Evolutionary conservation across 2,329 filamentous ascomycete species (phyloP).

Genomic region (Aspergillus tamarii): DNA sequence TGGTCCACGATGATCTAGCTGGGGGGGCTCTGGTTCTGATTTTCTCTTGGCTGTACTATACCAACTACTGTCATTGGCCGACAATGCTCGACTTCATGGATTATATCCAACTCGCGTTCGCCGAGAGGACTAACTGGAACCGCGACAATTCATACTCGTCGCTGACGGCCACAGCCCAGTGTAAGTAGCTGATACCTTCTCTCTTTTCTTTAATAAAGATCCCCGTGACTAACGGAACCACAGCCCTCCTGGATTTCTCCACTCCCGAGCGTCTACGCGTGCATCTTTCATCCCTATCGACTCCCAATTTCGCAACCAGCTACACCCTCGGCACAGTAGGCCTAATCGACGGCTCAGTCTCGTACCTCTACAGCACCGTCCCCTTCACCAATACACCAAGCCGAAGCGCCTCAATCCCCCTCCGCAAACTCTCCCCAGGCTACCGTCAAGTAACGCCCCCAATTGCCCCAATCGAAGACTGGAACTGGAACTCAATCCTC

Average conservation of each 20-base stretch:
- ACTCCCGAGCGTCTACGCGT: conserved; percentile 83
- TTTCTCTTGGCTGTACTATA: background rate
- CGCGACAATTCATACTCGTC: conserved; percentile 89
- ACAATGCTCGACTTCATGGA: conserved; percentile 96
- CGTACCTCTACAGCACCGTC: conserved; percentile 91
- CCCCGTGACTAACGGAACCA: background rate
- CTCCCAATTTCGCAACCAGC: conserved; percentile 89
- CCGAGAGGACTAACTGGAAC: conserved; percentile 84
- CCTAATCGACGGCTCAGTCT: conserved; percentile 93
- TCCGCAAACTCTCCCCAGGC: conserved; percentile 77
- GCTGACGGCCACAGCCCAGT: conserved; percentile 80
- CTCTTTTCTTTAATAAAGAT: background rate
- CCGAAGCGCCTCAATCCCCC: conserved; percentile 73
- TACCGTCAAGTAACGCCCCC: conserved; percentile 72
- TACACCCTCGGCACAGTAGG: conserved; percentile 90
- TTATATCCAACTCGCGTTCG: conserved; percentile 90
- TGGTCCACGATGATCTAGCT: background rate
- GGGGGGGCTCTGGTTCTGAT: background rate
- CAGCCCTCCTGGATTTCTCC: conserved; percentile 84
- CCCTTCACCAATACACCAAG: conserved; percentile 68
- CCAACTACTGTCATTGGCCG: background rate
- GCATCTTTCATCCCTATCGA: conserved; percentile 86
- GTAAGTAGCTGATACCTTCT: conserved; percentile 47
- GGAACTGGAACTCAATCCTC: conserved; percentile 37
- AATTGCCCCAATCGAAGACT: conserved; percentile 36